These are phyloP conservation scores for Microstegium vimineum DNA, from an alignment of 176 grass and related monocot genomes.

Conservation along the genomic window DNA sequence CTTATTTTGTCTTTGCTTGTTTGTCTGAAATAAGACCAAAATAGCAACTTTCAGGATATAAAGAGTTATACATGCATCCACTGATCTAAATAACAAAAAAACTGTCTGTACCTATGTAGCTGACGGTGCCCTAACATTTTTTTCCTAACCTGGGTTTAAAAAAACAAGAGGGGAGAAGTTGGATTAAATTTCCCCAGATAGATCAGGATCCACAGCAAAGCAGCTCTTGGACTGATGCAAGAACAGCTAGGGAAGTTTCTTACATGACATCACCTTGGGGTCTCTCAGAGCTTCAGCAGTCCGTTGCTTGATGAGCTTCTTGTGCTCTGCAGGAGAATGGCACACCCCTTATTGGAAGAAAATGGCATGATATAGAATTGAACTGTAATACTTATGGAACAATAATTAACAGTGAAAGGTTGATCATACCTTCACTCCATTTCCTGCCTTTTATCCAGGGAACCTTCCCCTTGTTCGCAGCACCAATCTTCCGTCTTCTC, in stretches of 20 bases:
- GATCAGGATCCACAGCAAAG: conserved; percentile 12
- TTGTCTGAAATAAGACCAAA: conserved; percentile 43
- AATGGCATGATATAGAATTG: background rate
- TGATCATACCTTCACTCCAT: conserved; percentile 49
- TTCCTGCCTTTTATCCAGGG: conserved; percentile 80
- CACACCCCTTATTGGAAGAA: background rate
- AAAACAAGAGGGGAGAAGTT: background rate
- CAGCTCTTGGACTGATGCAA: background rate
- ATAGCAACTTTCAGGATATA: conserved; percentile 4
- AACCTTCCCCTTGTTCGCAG: conserved; percentile 65
- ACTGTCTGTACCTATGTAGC: conserved; percentile 54
- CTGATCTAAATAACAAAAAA: conserved; percentile 8
- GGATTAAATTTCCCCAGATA: conserved; percentile 8
- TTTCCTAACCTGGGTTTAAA: conserved; percentile 64
- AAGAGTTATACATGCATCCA: background rate
- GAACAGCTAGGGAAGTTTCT: conserved; percentile 37
- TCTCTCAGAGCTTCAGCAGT: conserved; percentile 67
- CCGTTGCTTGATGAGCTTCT: conserved; percentile 57
- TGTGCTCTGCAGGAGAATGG: conserved; percentile 55
- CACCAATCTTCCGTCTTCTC: conserved; percentile 81
- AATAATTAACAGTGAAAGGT: background rate
- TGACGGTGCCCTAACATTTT: conserved; percentile 63
- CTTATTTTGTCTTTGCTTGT: conserved; percentile 66
- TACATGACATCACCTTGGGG: conserved; percentile 99
- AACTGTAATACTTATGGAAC: background rate